phyloP scores from a whole-genome alignment of 2,329 filamentous ascomycete genomes.

The Zymoseptoria pseudotritici region DNA sequence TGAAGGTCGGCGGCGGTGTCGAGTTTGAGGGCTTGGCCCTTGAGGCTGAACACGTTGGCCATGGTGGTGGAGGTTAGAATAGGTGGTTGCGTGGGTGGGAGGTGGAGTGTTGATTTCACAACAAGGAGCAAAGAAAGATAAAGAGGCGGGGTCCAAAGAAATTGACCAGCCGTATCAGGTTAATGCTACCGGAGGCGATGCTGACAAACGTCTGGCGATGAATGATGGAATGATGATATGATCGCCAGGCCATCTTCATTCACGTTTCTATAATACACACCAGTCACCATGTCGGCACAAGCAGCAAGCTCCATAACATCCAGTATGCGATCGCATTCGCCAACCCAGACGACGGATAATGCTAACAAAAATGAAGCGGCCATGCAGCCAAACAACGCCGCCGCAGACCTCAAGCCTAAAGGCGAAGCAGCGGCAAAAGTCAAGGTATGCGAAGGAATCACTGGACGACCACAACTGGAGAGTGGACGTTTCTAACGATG shows the following conservation, averaged over 20 bases:
- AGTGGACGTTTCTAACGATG: constrained; percentile 1
- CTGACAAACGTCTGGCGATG: no score
- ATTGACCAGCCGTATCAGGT: neutral
- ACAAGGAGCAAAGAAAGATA: neutral
- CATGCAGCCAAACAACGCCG: constrained; percentile 36
- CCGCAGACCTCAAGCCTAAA: constrained; percentile 37
- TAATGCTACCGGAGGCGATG: neutral
- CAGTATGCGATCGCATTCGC: constrained; percentile 6
- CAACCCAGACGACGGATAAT: neutral
- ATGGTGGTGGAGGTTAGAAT: constrained; percentile 43
- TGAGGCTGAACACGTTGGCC: constrained; percentile 74
- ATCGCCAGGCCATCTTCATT: neutral
- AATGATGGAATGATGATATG: constrained; percentile 1
- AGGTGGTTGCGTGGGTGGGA: neutral
- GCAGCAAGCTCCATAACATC: constrained; percentile 6
- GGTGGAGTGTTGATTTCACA: neutral
- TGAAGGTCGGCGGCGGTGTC: constrained; percentile 81
- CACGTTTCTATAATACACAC: neutral
- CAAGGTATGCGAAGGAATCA: constrained; percentile 30
- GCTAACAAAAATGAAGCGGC: constrained; percentile 1
- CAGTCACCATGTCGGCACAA: constrained; percentile 13
- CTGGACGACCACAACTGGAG: neutral
- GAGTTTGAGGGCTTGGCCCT: constrained; percentile 88
- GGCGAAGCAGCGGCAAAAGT: constrained; percentile 35
- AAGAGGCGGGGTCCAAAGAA: neutral